These are phyloP conservation scores for Aegilops speltoides DNA, from an alignment of 176 grass and related monocot genomes.

Conservation along the genomic window DNA sequence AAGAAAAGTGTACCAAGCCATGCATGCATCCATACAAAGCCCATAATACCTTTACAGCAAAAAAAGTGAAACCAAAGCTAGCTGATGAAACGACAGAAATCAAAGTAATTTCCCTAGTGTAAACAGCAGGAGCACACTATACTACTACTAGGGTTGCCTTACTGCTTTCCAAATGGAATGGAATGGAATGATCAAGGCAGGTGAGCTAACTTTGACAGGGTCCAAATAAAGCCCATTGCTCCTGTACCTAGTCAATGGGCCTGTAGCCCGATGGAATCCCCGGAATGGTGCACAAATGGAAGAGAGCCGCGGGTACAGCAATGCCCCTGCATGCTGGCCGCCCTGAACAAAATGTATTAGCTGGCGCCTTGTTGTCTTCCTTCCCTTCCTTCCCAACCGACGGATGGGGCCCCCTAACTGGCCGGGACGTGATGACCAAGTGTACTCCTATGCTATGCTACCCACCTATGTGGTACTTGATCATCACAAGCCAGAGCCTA, in stretches of 20 bases:
- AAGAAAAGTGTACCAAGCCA: not conserved
- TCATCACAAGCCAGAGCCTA: not conserved
- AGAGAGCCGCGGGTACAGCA: constrained; percentile 3
- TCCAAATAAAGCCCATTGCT: not conserved
- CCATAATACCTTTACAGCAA: not conserved
- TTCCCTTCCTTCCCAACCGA: constrained; percentile 35
- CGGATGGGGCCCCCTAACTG: not conserved
- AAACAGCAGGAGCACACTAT: not conserved
- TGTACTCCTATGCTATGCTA: not conserved
- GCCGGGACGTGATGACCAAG: constrained; percentile 16
- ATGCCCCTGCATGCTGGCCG: constrained; percentile 10
- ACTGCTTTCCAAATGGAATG: constrained; percentile 28
- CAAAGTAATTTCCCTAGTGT: not conserved
- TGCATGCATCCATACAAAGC: not conserved
- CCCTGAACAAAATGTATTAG: constrained; percentile 26
- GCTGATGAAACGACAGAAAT: not conserved
- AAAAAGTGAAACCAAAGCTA: not conserved
- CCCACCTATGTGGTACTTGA: not conserved
- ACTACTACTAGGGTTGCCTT: not conserved
- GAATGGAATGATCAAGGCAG: not conserved
- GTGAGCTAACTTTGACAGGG: not conserved
- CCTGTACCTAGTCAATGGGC: constrained; percentile 10
- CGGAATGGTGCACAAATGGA: constrained; percentile 41
- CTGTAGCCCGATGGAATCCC: not conserved
- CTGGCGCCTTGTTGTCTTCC: constrained; percentile 45